Base-by-base conservation (phyloP, 352 stramenopile genomes). In the Phytopythium delawarense region DNA sequence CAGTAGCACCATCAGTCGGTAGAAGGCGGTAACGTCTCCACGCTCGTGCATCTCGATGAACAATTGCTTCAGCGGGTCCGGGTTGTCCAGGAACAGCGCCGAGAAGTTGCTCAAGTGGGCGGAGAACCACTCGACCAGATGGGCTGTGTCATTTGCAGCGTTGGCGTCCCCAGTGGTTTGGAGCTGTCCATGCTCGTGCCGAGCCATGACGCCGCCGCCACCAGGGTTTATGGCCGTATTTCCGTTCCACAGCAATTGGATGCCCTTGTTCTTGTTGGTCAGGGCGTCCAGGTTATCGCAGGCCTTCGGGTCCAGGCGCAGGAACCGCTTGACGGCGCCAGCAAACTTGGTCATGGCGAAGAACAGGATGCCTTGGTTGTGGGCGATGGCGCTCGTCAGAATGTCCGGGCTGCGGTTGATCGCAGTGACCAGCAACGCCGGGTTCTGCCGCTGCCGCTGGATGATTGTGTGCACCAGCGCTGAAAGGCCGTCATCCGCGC, bases 331-430 rank as follows among this genome's bases (percentile, higher is more conserved):
- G n/a, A 91, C 84, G 4, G 70, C 57, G 0, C 78, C 70, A 4
- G 81, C 48, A 44, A 88, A 91, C 61, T 91, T 89, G 15, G 73
- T 79, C 61, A 93, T 91, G 7, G 70, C 69, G 30, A 91, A 91
- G 21, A 83, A 64, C 30, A 92, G 62, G 55, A 93, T 91, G 0
- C 84, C 80, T 12, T 82, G 77, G 62, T 91, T 89, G 16, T 82
- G 61, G 7, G 74, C 48, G 15, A 91, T 74, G 0, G 82, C 79
- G 39, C 66, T 86, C 45, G 88, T 57, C n/a, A 93, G 58, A 4
- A 88, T 83, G 59, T 89, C 84, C 4, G 79, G 81, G 20, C 71
- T 82, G n/a, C 78, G 72, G 45, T 84, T 88, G 62, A 91, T 78
- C 0, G 70, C 76, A 30, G 81, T 76, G 13, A 88, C 76, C 34